Evolutionary conservation across 176 grass and related monocot genomes (phyloP).

Genomic region (Cocos nucifera): DNA sequence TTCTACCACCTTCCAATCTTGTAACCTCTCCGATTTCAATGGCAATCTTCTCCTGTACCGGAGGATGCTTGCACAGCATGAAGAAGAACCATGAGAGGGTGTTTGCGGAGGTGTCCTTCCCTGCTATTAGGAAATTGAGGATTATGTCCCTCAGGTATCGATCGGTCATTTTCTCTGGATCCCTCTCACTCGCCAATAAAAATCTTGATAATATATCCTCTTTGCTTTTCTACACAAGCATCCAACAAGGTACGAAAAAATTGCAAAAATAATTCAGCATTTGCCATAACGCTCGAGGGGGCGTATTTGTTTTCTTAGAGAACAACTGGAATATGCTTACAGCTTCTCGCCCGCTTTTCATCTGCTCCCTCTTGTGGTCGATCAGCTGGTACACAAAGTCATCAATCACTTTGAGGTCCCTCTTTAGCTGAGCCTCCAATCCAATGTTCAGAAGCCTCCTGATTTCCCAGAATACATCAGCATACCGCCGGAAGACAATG

Average conservation of each 20-base stretch:
- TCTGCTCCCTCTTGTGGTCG: conserved; percentile 28
- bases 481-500: conserved; percentile 36
- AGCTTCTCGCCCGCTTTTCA: conserved; percentile 16
- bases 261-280: too few species aligned
- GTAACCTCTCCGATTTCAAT: conserved; percentile 1
- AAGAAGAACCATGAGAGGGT: conserved; percentile 15
- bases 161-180: conserved; percentile 1
- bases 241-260: too few species aligned
- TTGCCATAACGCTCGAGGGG: too few species aligned
- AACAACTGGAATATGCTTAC: conserved; percentile 23
- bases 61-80: conserved; percentile 11
- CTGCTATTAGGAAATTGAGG: conserved; percentile 10
- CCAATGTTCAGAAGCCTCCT: conserved; percentile 56
- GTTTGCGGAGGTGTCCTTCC: conserved; percentile 10
- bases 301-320: too few species aligned
- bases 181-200: conserved; percentile 2
- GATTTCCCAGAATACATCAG: conserved; percentile 48
- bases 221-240: neutral
- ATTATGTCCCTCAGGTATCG: conserved; percentile 12
- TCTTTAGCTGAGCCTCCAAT: conserved; percentile 48
- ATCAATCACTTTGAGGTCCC: conserved; percentile 36
- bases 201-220: conserved; percentile 17
- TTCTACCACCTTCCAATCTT: neutral
- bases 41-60: neutral
- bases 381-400: conserved; percentile 61